These are phyloP conservation scores for Willaertia magna DNA, from an alignment of 208 protist species.

Conservation along the genomic window DNA sequence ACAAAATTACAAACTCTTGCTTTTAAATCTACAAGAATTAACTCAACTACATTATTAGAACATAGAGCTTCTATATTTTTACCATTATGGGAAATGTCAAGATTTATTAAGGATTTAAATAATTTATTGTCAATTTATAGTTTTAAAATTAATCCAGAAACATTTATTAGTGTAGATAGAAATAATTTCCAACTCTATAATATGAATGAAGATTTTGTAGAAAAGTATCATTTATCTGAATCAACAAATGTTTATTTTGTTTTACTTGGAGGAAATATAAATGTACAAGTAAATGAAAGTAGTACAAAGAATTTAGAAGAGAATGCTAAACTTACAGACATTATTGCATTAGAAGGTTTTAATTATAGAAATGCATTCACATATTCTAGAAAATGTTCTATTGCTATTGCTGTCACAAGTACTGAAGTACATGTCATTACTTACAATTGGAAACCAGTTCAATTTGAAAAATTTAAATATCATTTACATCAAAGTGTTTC, in stretches of 20 bases:
- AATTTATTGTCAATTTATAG: not conserved
- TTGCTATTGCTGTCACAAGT: conserved; percentile 6
- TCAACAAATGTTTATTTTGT: not conserved
- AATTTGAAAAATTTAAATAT: conserved; percentile 17
- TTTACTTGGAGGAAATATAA: not conserved
- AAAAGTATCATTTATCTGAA: not conserved
- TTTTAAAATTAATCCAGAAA: not conserved
- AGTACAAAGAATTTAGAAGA: not conserved
- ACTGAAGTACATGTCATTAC: not conserved
- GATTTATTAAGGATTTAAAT: not conserved
- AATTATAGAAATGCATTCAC: not conserved
- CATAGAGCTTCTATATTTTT: not conserved
- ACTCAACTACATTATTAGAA: not conserved
- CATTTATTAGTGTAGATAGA: not conserved
- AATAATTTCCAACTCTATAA: not conserved
- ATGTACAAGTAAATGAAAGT: not conserved
- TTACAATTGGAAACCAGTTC: conserved; percentile 23
- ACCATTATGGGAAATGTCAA: not conserved
- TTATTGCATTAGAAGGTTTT: not conserved
- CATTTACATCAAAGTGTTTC: conserved; percentile 12
- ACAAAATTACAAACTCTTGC: not conserved
- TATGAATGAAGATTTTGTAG: not conserved
- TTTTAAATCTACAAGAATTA: not conserved
- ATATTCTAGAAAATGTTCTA: conserved; percentile 10
- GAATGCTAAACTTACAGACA: not conserved